A percentile compares a stretch with the other conserved stretches of the same genome.
Conservation (phyloP, 2,329 filamentous ascomycete genomes). For the Plectosphaerella plurivora region DNA sequence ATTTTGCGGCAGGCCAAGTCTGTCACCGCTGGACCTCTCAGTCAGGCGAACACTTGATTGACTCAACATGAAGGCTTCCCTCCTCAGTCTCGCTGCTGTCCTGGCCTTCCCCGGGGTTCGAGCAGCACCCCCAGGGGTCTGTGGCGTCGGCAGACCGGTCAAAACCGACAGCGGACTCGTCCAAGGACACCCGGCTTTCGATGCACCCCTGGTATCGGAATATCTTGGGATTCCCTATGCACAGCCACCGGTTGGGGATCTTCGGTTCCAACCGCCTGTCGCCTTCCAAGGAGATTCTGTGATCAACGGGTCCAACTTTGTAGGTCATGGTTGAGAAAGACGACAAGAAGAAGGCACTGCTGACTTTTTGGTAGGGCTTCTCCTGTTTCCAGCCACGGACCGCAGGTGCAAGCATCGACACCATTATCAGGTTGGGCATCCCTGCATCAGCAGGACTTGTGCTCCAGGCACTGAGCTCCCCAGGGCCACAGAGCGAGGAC, state of each 20-base stretch:
- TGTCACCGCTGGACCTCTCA: too few relatives aligned
- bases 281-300: slow-evolving; percentile 1
- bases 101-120: too few relatives aligned
- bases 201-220: slow-evolving; percentile 8
- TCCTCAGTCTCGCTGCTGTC: too few relatives aligned
- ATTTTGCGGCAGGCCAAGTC: too few relatives aligned
- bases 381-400: slow-evolving; percentile 8
- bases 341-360: too few relatives aligned
- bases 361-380: slow-evolving; percentile 2
- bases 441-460: slow-evolving; percentile 6
- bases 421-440: slow-evolving; percentile 5
- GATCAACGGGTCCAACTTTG: slow-evolving; percentile 8
- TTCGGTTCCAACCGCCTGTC: slow-evolving; percentile 36
- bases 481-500: slow-evolving; percentile 23
- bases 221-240: slow-evolving; percentile 51
- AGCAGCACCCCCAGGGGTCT: too few relatives aligned
- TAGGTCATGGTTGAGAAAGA: not conserved
- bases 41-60: too few relatives aligned
- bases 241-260: slow-evolving; percentile 42
- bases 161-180: slow-evolving; percentile 8
- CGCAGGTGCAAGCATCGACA: not conserved
- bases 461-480: slow-evolving; percentile 3
- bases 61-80: too few relatives aligned
- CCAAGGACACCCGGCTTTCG: slow-evolving; percentile 5
- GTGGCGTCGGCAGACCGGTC: slow-evolving; percentile 2